These are phyloP conservation scores for Nannizziopsis arthrosporioides DNA, from an alignment of 2,329 filamentous ascomycete genomes.

Conservation along the genomic window DNA sequence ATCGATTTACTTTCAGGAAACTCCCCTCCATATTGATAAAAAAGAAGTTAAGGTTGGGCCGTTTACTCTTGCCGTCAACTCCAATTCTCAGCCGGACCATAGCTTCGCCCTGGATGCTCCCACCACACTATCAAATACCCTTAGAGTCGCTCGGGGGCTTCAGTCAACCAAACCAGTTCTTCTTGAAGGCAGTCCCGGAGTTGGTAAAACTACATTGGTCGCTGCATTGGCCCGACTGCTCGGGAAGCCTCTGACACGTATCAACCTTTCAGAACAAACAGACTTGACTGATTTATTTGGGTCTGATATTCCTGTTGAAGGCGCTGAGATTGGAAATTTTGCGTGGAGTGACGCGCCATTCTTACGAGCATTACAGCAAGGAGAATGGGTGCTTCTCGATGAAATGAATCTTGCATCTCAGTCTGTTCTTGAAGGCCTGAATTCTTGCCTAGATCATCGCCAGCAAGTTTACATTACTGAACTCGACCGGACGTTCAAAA, in stretches of 20 bases:
- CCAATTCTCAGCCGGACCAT: slow-evolving; percentile 41
- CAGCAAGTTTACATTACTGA: slow-evolving; percentile 94
- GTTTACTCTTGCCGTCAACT: slow-evolving; percentile 54
- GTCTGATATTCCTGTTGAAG: slow-evolving; percentile 89
- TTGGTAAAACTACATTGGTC: slow-evolving; percentile 92
- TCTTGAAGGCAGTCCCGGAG: slow-evolving; percentile 91
- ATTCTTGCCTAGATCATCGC: slow-evolving; percentile 91
- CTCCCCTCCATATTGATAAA: slow-evolving; percentile 46
- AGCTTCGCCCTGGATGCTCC: slow-evolving; percentile 75
- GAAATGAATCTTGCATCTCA: slow-evolving; percentile 99
- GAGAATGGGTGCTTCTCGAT: slow-evolving; percentile 91
- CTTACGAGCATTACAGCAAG: slow-evolving; percentile 87
- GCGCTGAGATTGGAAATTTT: slow-evolving; percentile 80
- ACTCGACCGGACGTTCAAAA: slow-evolving; percentile 82
- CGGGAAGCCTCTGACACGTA: slow-evolving; percentile 73
- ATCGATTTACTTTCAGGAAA: slow-evolving; percentile 52
- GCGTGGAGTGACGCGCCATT: slow-evolving; percentile 95
- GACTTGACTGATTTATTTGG: slow-evolving; percentile 96
- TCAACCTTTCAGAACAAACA: slow-evolving; percentile 96
- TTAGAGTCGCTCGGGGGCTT: slow-evolving; percentile 79
- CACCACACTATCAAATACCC: slow-evolving; percentile 78
- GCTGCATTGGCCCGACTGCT: slow-evolving; percentile 69
- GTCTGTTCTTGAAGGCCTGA: slow-evolving; percentile 88
- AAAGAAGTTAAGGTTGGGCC: slow-evolving; percentile 55
- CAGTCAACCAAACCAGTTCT: slow-evolving; percentile 85